A percentile compares a stretch with the other conserved stretches of the same genome.
phyloP scores from a whole-genome alignment of 495 filamentous ascomycete species.

The Penicillium steckii region DNA sequence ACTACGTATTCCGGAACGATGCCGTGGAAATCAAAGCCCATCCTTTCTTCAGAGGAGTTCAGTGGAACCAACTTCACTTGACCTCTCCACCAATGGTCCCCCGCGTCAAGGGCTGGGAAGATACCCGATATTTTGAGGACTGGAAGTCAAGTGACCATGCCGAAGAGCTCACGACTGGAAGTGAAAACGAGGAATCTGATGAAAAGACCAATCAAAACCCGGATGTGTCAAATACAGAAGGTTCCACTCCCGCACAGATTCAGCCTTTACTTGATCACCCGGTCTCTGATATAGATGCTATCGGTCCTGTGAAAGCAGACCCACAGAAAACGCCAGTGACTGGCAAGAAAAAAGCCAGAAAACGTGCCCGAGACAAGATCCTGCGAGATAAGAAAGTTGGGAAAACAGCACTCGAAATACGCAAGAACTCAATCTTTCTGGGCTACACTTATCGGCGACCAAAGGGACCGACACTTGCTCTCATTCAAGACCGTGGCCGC shows the following conservation, averaged over 20 bases:
- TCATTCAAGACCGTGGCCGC: conserved; percentile 34
- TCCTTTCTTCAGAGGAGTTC: conserved; percentile 66
- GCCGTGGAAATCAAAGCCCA: conserved; percentile 77
- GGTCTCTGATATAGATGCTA: background rate
- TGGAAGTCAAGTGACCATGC: conserved; percentile 61
- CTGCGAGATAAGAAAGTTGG: conserved; percentile 67
- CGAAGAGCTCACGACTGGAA: conserved; percentile 35
- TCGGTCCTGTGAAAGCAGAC: background rate
- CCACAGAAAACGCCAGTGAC: conserved; percentile 16
- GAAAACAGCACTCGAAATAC: conserved; percentile 66
- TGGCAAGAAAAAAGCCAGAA: conserved; percentile 53
- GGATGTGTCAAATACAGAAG: conserved; percentile 5
- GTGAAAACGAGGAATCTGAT: conserved; percentile 15
- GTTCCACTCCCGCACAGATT: background rate
- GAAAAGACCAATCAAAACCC: conserved; percentile 9
- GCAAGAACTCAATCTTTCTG: conserved; percentile 78
- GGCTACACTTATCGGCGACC: conserved; percentile 85
- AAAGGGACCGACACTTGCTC: conserved; percentile 33
- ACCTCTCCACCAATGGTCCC: conserved; percentile 76
- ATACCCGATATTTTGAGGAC: conserved; percentile 89
- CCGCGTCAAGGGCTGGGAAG: conserved; percentile 64
- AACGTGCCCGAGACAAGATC: conserved; percentile 75
- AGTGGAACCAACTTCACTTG: conserved; percentile 67
- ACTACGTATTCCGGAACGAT: conserved; percentile 75
- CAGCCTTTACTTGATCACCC: background rate